Evolutionary conservation across 768 basidiomycete genomes (phyloP).

Genomic region (Coprinellus micaceus): DNA sequence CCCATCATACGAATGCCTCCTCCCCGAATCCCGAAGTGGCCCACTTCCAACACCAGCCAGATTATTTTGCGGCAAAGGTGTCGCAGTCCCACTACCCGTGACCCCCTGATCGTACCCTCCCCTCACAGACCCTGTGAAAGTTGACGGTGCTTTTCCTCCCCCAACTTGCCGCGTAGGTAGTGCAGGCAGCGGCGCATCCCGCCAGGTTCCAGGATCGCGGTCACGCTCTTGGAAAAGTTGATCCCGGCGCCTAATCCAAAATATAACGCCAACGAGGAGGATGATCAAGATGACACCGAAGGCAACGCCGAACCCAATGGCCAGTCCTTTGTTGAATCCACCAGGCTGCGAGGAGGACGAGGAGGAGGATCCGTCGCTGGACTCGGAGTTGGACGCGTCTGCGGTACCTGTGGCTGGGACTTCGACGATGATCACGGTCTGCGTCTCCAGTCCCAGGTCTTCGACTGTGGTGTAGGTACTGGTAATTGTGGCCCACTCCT

Average conservation of each 20-base stretch:
- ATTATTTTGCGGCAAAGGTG: neutral
- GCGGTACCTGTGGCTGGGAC: neutral
- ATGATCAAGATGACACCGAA: neutral
- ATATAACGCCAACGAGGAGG: neutral
- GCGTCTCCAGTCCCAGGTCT: neutral
- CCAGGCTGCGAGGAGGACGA: neutral
- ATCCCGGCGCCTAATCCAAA: neutral
- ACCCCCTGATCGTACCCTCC: neutral
- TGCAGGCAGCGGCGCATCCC: too few species aligned
- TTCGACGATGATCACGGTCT: neutral
- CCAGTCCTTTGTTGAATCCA: neutral
- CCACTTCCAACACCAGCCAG: neutral
- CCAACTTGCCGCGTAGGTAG: too few species aligned
- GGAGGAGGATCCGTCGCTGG: neutral
- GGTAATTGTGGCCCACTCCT: neutral
- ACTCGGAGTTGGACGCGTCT: neutral
- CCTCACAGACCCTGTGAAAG: neutral
- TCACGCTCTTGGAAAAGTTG: neutral
- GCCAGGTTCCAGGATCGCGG: too few species aligned
- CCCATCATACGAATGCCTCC: neutral
- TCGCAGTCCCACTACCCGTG: neutral
- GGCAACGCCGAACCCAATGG: conserved; percentile 1
- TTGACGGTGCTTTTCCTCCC: too few species aligned
- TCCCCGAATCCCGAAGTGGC: neutral
- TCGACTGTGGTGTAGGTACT: neutral